phyloP scores from a whole-genome alignment of 768 basidiomycete species.

The Pleurotus sapidus region DNA sequence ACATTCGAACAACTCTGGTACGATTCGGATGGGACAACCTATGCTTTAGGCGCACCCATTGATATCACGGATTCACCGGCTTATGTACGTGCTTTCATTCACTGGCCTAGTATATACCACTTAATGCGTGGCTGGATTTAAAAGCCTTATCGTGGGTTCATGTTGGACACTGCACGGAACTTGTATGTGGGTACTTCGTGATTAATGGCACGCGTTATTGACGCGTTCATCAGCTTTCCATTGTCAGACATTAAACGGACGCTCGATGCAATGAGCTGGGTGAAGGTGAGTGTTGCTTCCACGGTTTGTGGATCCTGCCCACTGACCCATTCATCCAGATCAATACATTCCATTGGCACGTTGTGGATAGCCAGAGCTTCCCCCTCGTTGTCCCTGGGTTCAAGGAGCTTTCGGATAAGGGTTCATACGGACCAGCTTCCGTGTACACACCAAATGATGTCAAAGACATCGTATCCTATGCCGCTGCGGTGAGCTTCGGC shows the following conservation, averaged over 20 bases:
- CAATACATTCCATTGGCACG: conserved; percentile 83
- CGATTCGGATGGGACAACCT: conserved; percentile 40
- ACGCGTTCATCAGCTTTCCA: conserved; percentile 42
- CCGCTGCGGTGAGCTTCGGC: conserved; percentile 55
- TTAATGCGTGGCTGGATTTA: not conserved
- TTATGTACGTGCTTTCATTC: conserved; percentile 43
- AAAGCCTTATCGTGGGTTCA: conserved; percentile 72
- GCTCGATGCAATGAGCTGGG: conserved; percentile 74
- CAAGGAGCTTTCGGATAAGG: conserved; percentile 55
- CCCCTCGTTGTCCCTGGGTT: conserved; percentile 64
- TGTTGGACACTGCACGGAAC: conserved; percentile 81
- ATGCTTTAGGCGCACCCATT: conserved; percentile 54
- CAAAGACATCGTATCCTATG: conserved; percentile 59
- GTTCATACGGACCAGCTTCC: conserved; percentile 59
- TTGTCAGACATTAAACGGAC: conserved; percentile 64
- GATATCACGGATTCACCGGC: conserved; percentile 60
- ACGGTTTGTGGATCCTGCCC: conserved; percentile 16
- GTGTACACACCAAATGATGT: conserved; percentile 59
- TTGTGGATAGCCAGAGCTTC: conserved; percentile 80
- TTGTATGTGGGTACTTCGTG: conserved; percentile 40
- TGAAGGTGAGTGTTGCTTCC: conserved; percentile 49
- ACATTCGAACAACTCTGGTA: conserved; percentile 77
- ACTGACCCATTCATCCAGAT: conserved; percentile 33
- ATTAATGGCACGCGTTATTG: not conserved
- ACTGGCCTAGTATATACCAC: not conserved